Evolutionary conservation across 306 rosid species (phyloP), one percentile per base, ranked within the genome.

Genomic region (Trifolium subterraneum): DNA sequence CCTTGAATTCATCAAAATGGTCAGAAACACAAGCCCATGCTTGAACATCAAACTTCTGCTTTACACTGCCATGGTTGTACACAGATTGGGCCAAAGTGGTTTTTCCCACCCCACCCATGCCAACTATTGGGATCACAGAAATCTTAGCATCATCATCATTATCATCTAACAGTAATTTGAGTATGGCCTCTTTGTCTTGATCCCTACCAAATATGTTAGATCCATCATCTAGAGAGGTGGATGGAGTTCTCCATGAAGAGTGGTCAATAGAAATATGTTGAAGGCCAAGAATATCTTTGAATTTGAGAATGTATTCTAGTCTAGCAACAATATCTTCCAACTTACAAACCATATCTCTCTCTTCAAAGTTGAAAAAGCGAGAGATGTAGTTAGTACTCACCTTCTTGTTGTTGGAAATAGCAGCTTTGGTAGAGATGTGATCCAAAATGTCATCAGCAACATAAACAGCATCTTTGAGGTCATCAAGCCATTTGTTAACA

Each of bases 211-310:
- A 42, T 5, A 65, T 1, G 35, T 42, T 42, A 42, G 71, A 65
- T 5, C 25, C 42, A 3, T 2, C 72, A 42, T 42, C 48, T 12
- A 35, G 59, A 45, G 72, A 68, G 6, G 41, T 68, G 1, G 72
- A 67, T 14, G 39, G 56, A 44, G 31, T 8, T 52, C 74, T 52
- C 20, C 50, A 52, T 1, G 74, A 35, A 0, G 16, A 70, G 66
- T 22, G 45, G 10, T 23, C 2, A 31, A n/a, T 71, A 0, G 35
- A 56, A 56, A 39, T 10, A 14, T 41, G 27, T 58, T 71, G 22
- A 39, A 56, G 76, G 5, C 76, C 18, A 58, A 72, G 68, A 71
- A 71, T 58, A 41, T 71, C 56, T 71, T 58, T 56, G 5, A 1
- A 20, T 5, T 56, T 71, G 42, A 71, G 36, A 56, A 71, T 56